phyloP scores from a whole-genome alignment of 2,329 filamentous ascomycete species.

The Chaetomium sp. region DNA sequence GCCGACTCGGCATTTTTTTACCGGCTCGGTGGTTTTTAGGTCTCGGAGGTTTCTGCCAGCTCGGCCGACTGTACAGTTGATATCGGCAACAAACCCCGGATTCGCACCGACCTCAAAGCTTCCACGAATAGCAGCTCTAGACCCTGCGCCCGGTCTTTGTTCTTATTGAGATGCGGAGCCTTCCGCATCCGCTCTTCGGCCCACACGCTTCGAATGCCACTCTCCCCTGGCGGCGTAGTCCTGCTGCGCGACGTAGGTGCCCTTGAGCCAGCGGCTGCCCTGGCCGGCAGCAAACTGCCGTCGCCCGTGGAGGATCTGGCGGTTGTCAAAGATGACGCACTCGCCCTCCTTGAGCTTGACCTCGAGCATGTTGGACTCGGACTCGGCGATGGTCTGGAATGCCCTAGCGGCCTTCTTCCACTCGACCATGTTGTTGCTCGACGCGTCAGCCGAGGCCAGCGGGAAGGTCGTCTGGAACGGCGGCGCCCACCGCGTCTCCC shows the following conservation, averaged over 20 bases:
- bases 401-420: conserved; percentile 47
- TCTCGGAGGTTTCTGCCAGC: background rate
- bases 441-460: conserved; percentile 21
- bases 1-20: background rate
- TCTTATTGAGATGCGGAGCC: too few species aligned
- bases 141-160: too few species aligned
- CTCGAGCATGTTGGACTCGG: conserved; percentile 63
- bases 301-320: conserved; percentile 81
- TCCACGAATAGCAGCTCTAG: too few species aligned
- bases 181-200: too few species aligned
- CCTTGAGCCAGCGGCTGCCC: conserved; percentile 79
- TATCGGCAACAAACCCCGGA: too few species aligned
- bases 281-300: conserved; percentile 66
- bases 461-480: conserved; percentile 70
- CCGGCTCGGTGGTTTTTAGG: background rate
- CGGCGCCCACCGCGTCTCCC: conserved; percentile 68
- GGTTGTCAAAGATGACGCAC: conserved; percentile 92
- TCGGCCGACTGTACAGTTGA: background rate
- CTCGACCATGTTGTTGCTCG: conserved; percentile 24
- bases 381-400: conserved; percentile 64
- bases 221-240: background rate
- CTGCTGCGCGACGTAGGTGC: conserved; percentile 66
- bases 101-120: too few species aligned
- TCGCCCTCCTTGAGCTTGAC: conserved; percentile 77
- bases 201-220: background rate